Evolutionary conservation across 495 filamentous ascomycete species (phyloP).

Genomic region (Glarea lozoyensis): DNA sequence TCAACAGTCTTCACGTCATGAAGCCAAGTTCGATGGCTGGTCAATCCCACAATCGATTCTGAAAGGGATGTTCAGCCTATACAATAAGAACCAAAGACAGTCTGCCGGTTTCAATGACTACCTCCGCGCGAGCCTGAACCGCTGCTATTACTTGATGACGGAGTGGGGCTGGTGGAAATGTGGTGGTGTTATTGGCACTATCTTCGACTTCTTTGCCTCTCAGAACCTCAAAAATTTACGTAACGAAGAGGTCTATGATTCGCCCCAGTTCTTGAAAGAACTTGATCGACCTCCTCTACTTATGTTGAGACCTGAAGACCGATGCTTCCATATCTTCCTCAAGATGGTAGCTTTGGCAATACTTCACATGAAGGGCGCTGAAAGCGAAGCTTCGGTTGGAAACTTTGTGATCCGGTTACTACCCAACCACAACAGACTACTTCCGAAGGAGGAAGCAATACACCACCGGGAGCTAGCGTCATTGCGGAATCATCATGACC

Average conservation of each 20-base stretch:
- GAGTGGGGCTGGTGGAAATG: conserved; percentile 83
- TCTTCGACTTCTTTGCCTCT: conserved; percentile 88
- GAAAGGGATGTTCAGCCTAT: conserved; percentile 55
- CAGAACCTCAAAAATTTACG: conserved; percentile 63
- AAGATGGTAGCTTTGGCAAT: conserved; percentile 73
- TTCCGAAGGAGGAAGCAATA: conserved; percentile 73
- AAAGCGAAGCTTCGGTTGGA: conserved; percentile 62
- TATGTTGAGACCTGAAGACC: conserved; percentile 55
- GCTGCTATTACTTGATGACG: conserved; percentile 72
- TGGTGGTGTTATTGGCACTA: conserved; percentile 62
- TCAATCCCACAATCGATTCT: conserved; percentile 54
- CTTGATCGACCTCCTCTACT: conserved; percentile 56
- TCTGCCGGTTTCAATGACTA: conserved; percentile 71
- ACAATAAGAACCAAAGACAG: conserved; percentile 45
- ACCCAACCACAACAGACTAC: conserved; percentile 81
- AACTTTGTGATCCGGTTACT: conserved; percentile 72
- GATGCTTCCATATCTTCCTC: conserved; percentile 88
- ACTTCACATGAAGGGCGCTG: conserved; percentile 44
- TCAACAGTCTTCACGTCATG: conserved; percentile 46
- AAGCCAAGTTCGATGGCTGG: conserved; percentile 60
- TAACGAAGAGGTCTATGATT: conserved; percentile 68
- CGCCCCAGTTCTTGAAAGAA: conserved; percentile 68
- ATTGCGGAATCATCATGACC: conserved; percentile 86
- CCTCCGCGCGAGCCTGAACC: conserved; percentile 58
- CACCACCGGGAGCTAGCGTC: conserved; percentile 72